Evolutionary conservation across 495 filamentous ascomycete genomes (phyloP).

Genomic region (Penicillium subrubescens): DNA sequence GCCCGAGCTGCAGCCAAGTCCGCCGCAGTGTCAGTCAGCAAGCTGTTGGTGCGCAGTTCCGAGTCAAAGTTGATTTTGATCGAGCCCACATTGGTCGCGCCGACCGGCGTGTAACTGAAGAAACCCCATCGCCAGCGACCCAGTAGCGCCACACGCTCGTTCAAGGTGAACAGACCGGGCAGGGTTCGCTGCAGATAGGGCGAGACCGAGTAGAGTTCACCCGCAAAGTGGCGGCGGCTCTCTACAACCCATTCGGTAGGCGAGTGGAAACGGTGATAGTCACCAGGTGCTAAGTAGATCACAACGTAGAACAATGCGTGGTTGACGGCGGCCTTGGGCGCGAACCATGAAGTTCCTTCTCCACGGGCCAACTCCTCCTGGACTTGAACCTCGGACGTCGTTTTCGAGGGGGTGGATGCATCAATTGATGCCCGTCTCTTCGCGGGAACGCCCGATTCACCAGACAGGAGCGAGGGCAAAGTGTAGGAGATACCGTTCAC

Average conservation of each 20-base stretch:
- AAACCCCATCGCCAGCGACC: conserved; percentile 97
- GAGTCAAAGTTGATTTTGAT: conserved; percentile 97
- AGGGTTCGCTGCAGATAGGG: conserved; percentile 91
- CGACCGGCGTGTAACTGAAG: conserved; percentile 93
- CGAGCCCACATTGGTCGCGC: conserved; percentile 97
- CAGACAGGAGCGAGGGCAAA: conserved; percentile 83
- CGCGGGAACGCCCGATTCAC: conserved; percentile 42
- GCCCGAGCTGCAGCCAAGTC: conserved; percentile 80
- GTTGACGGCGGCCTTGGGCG: conserved; percentile 60
- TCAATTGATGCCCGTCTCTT: conserved; percentile 52
- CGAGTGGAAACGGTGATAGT: conserved; percentile 98
- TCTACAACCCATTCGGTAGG: conserved; percentile 93
- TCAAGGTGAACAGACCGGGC: conserved; percentile 91
- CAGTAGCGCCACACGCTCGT: conserved; percentile 92
- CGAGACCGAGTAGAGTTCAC: conserved; percentile 91
- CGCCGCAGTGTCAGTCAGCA: conserved; percentile 86
- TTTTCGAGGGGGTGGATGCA: conserved; percentile 65
- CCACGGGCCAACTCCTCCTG: conserved; percentile 77
- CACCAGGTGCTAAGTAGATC: conserved; percentile 95
- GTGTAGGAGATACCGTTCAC: conserved; percentile 98
- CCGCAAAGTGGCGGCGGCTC: conserved; percentile 89
- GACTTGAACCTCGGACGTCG: conserved; percentile 76
- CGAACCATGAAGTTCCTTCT: conserved; percentile 74
- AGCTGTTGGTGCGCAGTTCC: conserved; percentile 89
- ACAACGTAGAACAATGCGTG: conserved; percentile 88